Base-by-base conservation (phyloP, 129 eudicot genomes). In the Chrysanthemum lavandulifolium region DNA sequence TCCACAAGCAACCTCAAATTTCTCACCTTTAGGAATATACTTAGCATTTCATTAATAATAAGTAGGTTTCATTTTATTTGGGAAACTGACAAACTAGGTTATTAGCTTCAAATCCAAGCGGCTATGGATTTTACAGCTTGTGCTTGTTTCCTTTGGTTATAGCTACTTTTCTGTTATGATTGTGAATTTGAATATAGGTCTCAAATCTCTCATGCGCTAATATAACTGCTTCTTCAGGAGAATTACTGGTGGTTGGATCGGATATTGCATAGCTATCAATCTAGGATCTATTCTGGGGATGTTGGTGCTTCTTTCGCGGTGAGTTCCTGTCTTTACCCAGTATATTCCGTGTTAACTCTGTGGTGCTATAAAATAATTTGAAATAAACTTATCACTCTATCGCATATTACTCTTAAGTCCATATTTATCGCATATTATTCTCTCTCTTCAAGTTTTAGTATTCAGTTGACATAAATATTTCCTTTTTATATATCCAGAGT, bases 221-320 rank as follows among this genome's bases (percentile, higher is more conserved):
- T 68, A 48, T 40, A 58, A 47, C 8, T 72, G 70, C 64, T 67
- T 73, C 65, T 74, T 74, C 87, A 93, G 98, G 98, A 89, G 80
- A 93, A 93, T 70, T 84, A 85, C 65, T 84, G 89, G 76, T 93
- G 97, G 96, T 85, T 93, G 61, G 95, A 87, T 70, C 87, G 87
- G 79, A 87, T 93, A 75, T 78, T 89, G 63, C 87, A 86, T 50
- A 79, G 98, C 79, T 93, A 93, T 75, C 98, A 87, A 71, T 89
- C 98, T 33, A 86, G 97, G 80, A 79, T 85, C 67, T 93, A 93
- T 77, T 76, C 92, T 67, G 98, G 98, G 73, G 97, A 89, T 69
- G 82, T 85, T 69, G 96, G 98, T 36, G 45, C 85, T 63, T 78
- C 96, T 60, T 92, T 89, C 67, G 71, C 86, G 89, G 98, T 89